Conservation (phyloP, 257 asterid species). For the Parsonsia alboflavescens region DNA sequence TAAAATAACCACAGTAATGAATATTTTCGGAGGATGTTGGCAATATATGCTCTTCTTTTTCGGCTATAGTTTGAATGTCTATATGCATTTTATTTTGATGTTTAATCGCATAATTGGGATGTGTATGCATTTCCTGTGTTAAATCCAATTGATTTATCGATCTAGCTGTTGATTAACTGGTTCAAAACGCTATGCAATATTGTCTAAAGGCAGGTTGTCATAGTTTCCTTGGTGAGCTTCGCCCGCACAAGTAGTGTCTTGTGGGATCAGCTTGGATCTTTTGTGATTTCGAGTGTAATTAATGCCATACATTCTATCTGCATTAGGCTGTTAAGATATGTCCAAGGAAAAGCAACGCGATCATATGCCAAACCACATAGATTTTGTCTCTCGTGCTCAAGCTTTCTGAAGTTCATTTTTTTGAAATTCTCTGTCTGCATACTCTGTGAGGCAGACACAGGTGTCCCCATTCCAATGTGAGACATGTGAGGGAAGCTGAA, state of each 20-base stretch:
- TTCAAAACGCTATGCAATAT: not conserved
- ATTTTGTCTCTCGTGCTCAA: not conserved
- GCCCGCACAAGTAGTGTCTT: not conserved
- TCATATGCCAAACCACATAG: not conserved
- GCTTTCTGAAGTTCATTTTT: not conserved
- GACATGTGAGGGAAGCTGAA: not conserved
- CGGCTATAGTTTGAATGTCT: slow-evolving; percentile 3
- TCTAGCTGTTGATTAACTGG: slow-evolving; percentile 8
- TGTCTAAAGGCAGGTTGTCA: slow-evolving; percentile 4
- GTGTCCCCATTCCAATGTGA: too few relatives aligned
- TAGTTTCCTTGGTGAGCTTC: not conserved
- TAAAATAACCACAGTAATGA: slow-evolving; percentile 9
- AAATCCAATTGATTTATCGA: not conserved
- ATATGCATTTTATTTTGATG: slow-evolving; percentile 9
- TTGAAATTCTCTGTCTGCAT: not conserved
- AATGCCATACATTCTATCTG: not conserved
- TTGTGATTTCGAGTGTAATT: not conserved
- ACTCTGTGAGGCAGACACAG: not conserved
- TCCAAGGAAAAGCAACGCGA: slow-evolving; percentile 3
- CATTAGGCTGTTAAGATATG: not conserved
- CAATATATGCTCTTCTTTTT: slow-evolving; percentile 9
- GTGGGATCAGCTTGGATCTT: not conserved
- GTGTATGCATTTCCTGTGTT: slow-evolving; percentile 1
- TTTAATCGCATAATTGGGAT: not conserved
- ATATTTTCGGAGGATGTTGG: slow-evolving; percentile 2